Percentiles rank a stretch among this genome's conserved stretches.
Evolutionary conservation across 768 basidiomycete species (phyloP).

Genomic region (Podaxis sp.): DNA sequence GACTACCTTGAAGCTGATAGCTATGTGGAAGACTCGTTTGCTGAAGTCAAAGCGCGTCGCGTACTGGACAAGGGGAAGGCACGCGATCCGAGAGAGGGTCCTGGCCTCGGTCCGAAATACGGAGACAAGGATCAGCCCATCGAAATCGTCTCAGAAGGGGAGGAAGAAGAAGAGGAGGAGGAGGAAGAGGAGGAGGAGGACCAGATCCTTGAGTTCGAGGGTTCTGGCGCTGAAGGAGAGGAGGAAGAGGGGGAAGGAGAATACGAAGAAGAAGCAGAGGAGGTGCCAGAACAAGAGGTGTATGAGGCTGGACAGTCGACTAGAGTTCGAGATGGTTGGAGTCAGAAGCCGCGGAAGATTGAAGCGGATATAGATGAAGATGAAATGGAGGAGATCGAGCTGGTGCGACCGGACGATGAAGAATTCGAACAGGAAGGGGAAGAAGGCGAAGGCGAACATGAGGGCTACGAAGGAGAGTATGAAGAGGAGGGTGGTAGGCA

Average conservation of each 20-base stretch:
- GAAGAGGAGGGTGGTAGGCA: slow-evolving; percentile 20
- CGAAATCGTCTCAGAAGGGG: slow-evolving; percentile 34
- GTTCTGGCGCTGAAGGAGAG: slow-evolving; percentile 18
- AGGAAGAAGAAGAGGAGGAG: slow-evolving; percentile 28
- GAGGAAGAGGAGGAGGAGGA: slow-evolving; percentile 23
- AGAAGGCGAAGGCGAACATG: slow-evolving; percentile 20
- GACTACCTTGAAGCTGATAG: slow-evolving; percentile 27
- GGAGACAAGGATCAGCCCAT: slow-evolving; percentile 42
- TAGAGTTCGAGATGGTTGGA: slow-evolving; percentile 15
- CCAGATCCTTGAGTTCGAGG: slow-evolving; percentile 1
- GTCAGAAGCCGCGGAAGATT: neutral
- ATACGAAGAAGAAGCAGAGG: slow-evolving; percentile 21
- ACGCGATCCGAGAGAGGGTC: slow-evolving; percentile 60
- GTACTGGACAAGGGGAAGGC: slow-evolving; percentile 52
- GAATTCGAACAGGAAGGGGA: slow-evolving; percentile 20
- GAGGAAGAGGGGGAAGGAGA: slow-evolving; percentile 20
- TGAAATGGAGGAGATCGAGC: neutral
- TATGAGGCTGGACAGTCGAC: slow-evolving; percentile 18
- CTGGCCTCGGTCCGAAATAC: slow-evolving; percentile 41
- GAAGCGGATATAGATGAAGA: neutral
- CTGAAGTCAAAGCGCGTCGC: slow-evolving; percentile 47
- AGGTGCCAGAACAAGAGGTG: slow-evolving; percentile 14
- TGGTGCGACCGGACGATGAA: slow-evolving; percentile 9
- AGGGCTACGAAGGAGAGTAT: slow-evolving; percentile 17
- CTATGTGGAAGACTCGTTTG: slow-evolving; percentile 54